Evolutionary conservation across 2,329 filamentous ascomycete genomes (phyloP).

Genomic region (Aureobasidium mangrovei): DNA sequence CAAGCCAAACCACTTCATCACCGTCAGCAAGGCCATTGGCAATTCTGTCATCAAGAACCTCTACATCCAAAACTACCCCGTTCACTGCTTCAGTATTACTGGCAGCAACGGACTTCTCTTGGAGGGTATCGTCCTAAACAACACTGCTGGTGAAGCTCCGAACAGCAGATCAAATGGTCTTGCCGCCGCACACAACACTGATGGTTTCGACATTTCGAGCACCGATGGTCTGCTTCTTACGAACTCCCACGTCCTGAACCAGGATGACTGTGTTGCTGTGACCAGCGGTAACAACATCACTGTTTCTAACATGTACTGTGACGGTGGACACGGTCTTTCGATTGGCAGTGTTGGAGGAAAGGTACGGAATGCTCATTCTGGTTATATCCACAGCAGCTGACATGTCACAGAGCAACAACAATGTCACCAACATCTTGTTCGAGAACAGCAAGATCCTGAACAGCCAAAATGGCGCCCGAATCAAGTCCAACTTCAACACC

Average conservation of each 20-base stretch:
- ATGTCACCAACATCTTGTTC: constrained; percentile 29
- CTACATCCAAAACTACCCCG: constrained; percentile 34
- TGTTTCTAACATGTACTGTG: constrained; percentile 21
- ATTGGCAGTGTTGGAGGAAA: constrained; percentile 22
- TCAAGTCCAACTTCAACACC: constrained; percentile 33
- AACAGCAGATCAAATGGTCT: constrained; percentile 28
- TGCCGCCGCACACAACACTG: constrained; percentile 31
- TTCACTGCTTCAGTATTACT: constrained; percentile 33
- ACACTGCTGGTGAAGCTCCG: constrained; percentile 30
- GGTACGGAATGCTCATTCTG: neutral
- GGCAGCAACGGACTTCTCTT: constrained; percentile 28
- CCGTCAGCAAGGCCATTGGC: constrained; percentile 31
- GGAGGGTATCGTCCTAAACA: constrained; percentile 32
- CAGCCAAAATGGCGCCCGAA: constrained; percentile 30
- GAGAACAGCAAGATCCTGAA: constrained; percentile 23
- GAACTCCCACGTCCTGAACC: constrained; percentile 25
- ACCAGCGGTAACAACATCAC: constrained; percentile 24
- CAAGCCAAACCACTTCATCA: constrained; percentile 35
- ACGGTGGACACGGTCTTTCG: constrained; percentile 15
- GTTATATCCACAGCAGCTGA: neutral
- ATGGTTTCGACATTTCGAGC: constrained; percentile 30
- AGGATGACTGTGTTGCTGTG: constrained; percentile 28
- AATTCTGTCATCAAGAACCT: constrained; percentile 31
- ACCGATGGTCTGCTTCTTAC: constrained; percentile 23
- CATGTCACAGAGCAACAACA: constrained; percentile 24